A percentile compares a stretch with the other conserved stretches of the same genome.
Conservation (phyloP, 2,329 filamentous ascomycete genomes). For the Fusarium citri region DNA sequence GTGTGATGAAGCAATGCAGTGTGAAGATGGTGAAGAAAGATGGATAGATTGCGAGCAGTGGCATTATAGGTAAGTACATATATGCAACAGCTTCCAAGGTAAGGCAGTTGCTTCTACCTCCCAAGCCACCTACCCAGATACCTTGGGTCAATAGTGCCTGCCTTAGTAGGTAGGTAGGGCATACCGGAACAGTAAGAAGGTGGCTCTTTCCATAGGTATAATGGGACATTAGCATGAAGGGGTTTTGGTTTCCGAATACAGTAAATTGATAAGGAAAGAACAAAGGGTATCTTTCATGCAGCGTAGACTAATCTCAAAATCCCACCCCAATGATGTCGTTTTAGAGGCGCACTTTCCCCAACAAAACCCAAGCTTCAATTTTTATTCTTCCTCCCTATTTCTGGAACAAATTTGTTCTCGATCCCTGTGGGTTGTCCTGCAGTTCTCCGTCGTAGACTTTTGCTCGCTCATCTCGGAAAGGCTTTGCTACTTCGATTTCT, state of each 20-base stretch:
- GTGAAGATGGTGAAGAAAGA: neutral
- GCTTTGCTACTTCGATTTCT: slow-evolving; percentile 52
- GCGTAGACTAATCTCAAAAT: neutral
- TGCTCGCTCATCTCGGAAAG: slow-evolving; percentile 54
- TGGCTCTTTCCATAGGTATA: neutral
- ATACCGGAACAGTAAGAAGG: neutral
- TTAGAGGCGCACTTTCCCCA: neutral
- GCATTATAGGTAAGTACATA: neutral
- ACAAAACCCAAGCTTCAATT: neutral
- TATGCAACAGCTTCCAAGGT: neutral
- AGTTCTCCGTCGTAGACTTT: slow-evolving; percentile 57
- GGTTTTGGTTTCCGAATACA: neutral
- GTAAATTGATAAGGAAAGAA: slow-evolving; percentile 6
- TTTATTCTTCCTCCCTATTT: slow-evolving; percentile 38
- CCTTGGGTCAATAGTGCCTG: neutral
- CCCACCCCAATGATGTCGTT: neutral
- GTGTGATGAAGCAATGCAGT: neutral
- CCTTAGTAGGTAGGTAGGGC: neutral
- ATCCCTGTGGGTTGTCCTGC: slow-evolving; percentile 51
- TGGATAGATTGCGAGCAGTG: neutral
- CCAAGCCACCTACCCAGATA: neutral
- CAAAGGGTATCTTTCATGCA: slow-evolving; percentile 26
- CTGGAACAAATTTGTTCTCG: slow-evolving; percentile 52
- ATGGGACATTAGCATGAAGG: neutral
- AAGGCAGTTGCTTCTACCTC: neutral